Base-by-base conservation (phyloP, 495 filamentous ascomycete genomes). In the Penicillium cinerascens region DNA sequence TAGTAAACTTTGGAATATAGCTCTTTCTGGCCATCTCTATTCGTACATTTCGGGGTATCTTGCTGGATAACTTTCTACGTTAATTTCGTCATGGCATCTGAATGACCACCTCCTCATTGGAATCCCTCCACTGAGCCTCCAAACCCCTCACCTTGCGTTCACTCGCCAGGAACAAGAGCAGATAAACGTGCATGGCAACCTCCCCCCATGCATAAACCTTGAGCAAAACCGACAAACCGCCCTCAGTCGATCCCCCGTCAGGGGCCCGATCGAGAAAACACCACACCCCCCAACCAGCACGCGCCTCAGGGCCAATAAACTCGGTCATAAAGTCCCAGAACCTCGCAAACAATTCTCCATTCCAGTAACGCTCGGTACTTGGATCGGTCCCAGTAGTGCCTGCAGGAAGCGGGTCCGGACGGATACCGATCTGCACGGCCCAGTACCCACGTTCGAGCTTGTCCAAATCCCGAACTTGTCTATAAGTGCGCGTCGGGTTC, bases 261-360 rank as follows among this genome's bases (percentile, higher is more conserved):
- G 7, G 6, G n/a, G 6, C 37, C 16, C 37, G 22, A 16, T 78
- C 68, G 0, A 73, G 55, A 18, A 75, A 63, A 59, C 76, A 80
- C 75, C 77, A 79, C 0, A 87, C 77, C 0, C 86, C 86, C 86
- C 87, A 90, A 0, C 87, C 88, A 0, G 84, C 85, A 17, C 72
- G 59, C 0, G 79, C 84, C 16, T 74, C 73, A n/a, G 47, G 58
- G 2, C 70, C 70, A 9, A 91, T 59, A 53, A 83, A 85, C 3
- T 81, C 76, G 0, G 64, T 67, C 4, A 92, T 63, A 46, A 81
- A 88, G 2, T 64, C 54, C 88, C 87, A 91, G 46, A 82, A 80
- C 8, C 78, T 69, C 6, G 42, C 23, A 47, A 77, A 74, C 20
- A 69, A 44, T 1, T 63, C 1, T 9, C 38, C 43, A 7, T 54